A percentile compares a stretch with the other conserved stretches of the same genome.
Conservation (phyloP, 108 stramenopile genomes). For the Asterionellopsis glacialis region DNA sequence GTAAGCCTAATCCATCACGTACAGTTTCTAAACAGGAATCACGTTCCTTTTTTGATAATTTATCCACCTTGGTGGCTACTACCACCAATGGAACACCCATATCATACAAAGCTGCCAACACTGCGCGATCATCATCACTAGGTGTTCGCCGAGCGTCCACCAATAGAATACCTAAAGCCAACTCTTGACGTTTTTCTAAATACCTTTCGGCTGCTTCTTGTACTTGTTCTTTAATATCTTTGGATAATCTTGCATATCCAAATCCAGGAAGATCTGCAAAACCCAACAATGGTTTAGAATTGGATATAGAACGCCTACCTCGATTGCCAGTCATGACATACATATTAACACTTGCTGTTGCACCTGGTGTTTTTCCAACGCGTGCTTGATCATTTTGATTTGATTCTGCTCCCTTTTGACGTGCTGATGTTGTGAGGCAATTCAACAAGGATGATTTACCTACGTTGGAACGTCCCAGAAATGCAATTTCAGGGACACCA, state of each 20-base stretch:
- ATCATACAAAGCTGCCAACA: slow-evolving; percentile 82
- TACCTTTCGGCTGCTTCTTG: slow-evolving; percentile 80
- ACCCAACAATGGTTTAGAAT: slow-evolving; percentile 48
- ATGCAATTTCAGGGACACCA: slow-evolving; percentile 89
- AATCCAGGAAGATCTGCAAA: slow-evolving; percentile 94
- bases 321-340: slow-evolving; percentile 48
- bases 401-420: slow-evolving; percentile 1
- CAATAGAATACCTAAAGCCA: slow-evolving; percentile 81
- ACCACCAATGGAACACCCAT: slow-evolving; percentile 82
- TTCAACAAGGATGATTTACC: slow-evolving; percentile 92
- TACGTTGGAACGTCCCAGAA: slow-evolving; percentile 90
- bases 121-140: slow-evolving; percentile 70
- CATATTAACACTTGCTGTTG: slow-evolving; percentile 77
- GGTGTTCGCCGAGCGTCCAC: slow-evolving; percentile 85
- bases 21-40: slow-evolving; percentile 42
- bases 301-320: slow-evolving; percentile 6
- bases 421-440: slow-evolving; percentile 13
- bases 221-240: slow-evolving; percentile 76
- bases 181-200: slow-evolving; percentile 74
- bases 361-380: slow-evolving; percentile 85
- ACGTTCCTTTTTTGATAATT: slow-evolving; percentile 45
- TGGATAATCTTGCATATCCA: slow-evolving; percentile 90
- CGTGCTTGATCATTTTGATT: slow-evolving; percentile 45
- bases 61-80: slow-evolving; percentile 90
- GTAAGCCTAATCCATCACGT: slow-evolving; percentile 60